Conservation (phyloP, 2,329 filamentous ascomycete genomes). For the Xylariaceae sp. region DNA sequence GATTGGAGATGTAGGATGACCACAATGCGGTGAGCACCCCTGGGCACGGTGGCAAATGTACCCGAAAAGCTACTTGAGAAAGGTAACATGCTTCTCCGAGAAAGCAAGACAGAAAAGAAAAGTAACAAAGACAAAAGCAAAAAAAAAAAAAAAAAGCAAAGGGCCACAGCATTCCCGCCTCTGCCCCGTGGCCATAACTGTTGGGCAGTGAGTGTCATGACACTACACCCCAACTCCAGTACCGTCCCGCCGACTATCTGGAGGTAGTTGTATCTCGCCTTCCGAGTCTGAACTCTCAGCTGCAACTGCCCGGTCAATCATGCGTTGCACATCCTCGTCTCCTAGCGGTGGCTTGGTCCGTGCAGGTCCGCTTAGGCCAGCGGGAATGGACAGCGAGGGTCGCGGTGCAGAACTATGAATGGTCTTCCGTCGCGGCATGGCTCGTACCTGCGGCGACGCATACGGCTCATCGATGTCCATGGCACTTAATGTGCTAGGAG, state of each 20-base stretch:
- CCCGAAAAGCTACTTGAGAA: conserved; percentile 1
- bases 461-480: conserved; percentile 44
- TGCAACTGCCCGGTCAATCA: conserved; percentile 49
- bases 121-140: neutral
- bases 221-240: conserved; percentile 25
- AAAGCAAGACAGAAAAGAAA: neutral
- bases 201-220: neutral
- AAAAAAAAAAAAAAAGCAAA: neutral
- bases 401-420: conserved; percentile 35
- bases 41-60: neutral
- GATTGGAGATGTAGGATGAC: conserved; percentile 4
- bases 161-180: neutral
- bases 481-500: conserved; percentile 37
- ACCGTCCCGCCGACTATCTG: conserved; percentile 24
- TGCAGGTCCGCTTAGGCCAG: conserved; percentile 39
- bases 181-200: neutral
- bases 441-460: conserved; percentile 33
- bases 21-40: neutral
- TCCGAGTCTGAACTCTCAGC: conserved; percentile 53
- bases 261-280: conserved; percentile 49
- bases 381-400: conserved; percentile 41
- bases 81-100: neutral
- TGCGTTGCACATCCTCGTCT: conserved; percentile 54
- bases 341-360: conserved; percentile 40
- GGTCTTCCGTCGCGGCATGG: conserved; percentile 40